Evolutionary conservation across 768 basidiomycete species (phyloP), one percentile per base, ranked within the genome.

Genomic region (Termitomyces titanicus): DNA sequence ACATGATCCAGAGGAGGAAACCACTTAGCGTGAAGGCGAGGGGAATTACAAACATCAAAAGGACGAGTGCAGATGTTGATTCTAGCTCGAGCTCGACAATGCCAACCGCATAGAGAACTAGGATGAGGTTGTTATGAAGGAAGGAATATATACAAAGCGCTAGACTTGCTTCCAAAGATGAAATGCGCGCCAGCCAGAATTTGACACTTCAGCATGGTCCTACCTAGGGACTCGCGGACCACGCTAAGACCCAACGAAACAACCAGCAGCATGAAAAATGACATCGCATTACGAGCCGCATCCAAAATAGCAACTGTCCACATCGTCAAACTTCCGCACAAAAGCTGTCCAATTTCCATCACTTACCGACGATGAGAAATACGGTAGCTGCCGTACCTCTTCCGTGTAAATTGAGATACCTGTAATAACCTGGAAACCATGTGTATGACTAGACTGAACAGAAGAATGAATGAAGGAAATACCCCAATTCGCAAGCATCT

Each of bases 1-100:
- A 88, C 74, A 96, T 83, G 49, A 96, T 98, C 96, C 96, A 98
- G 60, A 96, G 79, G 24, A 99, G 79, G 78, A 98, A 99, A 1
- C 88, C 87, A 54, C 94, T 96, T n/a, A 99, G 78, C 1, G 94
- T 94, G 72, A 98, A 89, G 1, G 96, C 92, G 47, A 99, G 78
- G 5, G 97, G 97, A 56, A 98, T 86, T 58, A 98, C 90, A 67
- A 98, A 94, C 62, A 97, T 67, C 57, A 99, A 75, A 25, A 97
- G 79, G 47, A 92, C 68, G 51, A 96, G 74, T 0, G 90, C 88
- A 8, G 93, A 92, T 0, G 94, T 93, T 20, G 89, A 90, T 68
- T 98, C 94, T 33, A 98, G 78, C 62, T 93, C 85, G 25, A 99
- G 81, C 68, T 94, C 86, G 40, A 97, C 96, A 38, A 96, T 95